Conservation (phyloP, 768 basidiomycete species). For the Pleurotus tuoliensis region DNA sequence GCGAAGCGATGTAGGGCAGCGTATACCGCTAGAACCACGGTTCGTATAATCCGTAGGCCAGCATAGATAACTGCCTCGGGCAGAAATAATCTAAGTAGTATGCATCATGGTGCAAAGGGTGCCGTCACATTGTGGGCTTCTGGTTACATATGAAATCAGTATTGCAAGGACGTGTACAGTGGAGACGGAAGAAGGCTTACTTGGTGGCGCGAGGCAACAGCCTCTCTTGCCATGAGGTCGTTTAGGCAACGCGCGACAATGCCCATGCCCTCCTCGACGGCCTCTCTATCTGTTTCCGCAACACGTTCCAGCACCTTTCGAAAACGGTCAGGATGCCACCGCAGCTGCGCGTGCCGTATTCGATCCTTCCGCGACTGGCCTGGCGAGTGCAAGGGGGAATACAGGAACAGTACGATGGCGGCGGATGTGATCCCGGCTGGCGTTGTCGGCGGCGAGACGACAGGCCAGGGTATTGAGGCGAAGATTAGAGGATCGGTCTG, state of each 20-base stretch:
- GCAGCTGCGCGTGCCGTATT: slow-evolving; percentile 59
- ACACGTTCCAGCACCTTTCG: slow-evolving; percentile 52
- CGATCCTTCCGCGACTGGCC: slow-evolving; percentile 59
- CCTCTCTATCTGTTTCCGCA: slow-evolving; percentile 41
- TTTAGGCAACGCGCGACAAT: slow-evolving; percentile 65
- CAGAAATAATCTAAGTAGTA: too few species aligned
- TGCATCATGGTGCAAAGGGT: too few species aligned
- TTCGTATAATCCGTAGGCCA: too few species aligned
- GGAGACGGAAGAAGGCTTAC: background rate
- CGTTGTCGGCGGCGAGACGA: slow-evolving; percentile 35
- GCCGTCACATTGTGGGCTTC: too few species aligned
- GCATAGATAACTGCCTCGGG: too few species aligned
- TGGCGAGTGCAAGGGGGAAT: slow-evolving; percentile 62
- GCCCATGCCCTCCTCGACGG: slow-evolving; percentile 62
- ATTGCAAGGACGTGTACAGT: too few species aligned
- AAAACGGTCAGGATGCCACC: slow-evolving; percentile 85
- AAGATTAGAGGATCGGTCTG: slow-evolving; percentile 52
- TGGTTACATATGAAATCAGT: too few species aligned
- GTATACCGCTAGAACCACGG: too few species aligned
- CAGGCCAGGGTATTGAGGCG: slow-evolving; percentile 70
- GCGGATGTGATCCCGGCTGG: slow-evolving; percentile 49
- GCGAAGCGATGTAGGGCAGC: too few species aligned
- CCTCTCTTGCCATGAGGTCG: slow-evolving; percentile 49
- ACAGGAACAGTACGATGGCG: slow-evolving; percentile 56
- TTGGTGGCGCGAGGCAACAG: slow-evolving; percentile 12